These are phyloP conservation scores for Lachancea mirantina DNA, from an alignment of 805 yeast genomes.

Conservation along the genomic window DNA sequence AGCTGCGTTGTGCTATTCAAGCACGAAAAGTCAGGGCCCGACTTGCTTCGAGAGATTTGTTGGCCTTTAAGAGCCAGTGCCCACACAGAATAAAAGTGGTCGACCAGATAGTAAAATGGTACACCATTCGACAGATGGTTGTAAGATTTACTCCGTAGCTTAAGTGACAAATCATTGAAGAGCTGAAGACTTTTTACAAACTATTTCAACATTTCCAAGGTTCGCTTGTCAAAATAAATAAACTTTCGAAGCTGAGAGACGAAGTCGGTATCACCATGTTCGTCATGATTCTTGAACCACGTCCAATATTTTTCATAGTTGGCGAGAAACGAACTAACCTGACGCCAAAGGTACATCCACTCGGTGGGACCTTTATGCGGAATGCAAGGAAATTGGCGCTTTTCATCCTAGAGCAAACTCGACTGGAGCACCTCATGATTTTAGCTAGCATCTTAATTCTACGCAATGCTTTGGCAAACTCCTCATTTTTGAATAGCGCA, in stretches of 20 bases:
- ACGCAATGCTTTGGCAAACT: not conserved
- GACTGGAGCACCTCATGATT: not conserved
- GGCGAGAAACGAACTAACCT: constrained; percentile 1
- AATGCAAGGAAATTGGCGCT: not conserved
- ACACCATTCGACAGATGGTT: constrained; percentile 1
- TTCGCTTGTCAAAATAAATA: not conserved
- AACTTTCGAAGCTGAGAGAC: not conserved
- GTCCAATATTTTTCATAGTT: constrained; percentile 1
- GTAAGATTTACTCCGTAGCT: not conserved
- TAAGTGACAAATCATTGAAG: not conserved
- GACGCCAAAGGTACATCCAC: constrained; percentile 5
- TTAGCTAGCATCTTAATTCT: constrained; percentile 3
- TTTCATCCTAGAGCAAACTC: not conserved
- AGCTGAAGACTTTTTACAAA: constrained; percentile 1
- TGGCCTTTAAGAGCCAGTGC: not conserved
- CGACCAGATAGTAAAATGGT: constrained; percentile 1
- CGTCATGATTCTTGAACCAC: not conserved
- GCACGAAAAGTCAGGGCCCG: constrained; percentile 1
- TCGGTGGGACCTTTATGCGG: constrained; percentile 3
- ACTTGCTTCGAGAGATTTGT: not conserved
- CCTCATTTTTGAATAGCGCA: not conserved
- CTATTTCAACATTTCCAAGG: constrained; percentile 1
- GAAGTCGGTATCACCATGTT: not conserved
- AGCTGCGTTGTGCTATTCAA: constrained; percentile 3
- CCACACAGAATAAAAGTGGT: constrained; percentile 3